Evolutionary conservation across 495 filamentous ascomycete genomes (phyloP).

Genomic region (Amorphotheca resinae): DNA sequence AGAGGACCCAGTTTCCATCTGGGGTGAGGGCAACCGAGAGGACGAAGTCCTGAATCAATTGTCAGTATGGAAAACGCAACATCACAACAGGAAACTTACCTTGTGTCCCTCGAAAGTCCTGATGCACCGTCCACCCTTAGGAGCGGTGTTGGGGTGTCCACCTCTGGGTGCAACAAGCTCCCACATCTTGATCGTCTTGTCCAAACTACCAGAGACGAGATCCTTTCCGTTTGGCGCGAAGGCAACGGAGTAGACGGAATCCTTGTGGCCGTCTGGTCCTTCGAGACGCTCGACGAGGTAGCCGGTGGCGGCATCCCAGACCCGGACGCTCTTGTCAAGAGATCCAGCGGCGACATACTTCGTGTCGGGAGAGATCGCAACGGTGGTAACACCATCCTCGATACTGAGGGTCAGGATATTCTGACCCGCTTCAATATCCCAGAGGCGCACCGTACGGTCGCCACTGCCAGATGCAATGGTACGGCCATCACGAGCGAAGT

Average conservation of each 20-base stretch:
- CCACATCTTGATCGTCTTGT: slow-evolving; percentile 96
- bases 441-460: slow-evolving; percentile 77
- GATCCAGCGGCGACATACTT: slow-evolving; percentile 80
- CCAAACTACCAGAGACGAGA: slow-evolving; percentile 77
- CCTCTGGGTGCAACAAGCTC: slow-evolving; percentile 62
- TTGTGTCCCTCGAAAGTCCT: slow-evolving; percentile 88
- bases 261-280: slow-evolving; percentile 76
- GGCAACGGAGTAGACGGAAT: slow-evolving; percentile 85
- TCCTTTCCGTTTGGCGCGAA: slow-evolving; percentile 82
- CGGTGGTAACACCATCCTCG: slow-evolving; percentile 83
- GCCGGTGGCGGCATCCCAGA: slow-evolving; percentile 77
- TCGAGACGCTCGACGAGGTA: slow-evolving; percentile 74
- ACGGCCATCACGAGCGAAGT: slow-evolving; percentile 76
- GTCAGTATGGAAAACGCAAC: slow-evolving; percentile 19
- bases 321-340: slow-evolving; percentile 79
- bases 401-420: slow-evolving; percentile 69
- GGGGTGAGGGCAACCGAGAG: slow-evolving; percentile 80
- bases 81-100: slow-evolving; percentile 36
- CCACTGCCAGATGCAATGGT: slow-evolving; percentile 84
- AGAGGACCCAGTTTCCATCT: slow-evolving; percentile 81
- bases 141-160: slow-evolving; percentile 42
- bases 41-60: slow-evolving; percentile 61
- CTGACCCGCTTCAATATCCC: slow-evolving; percentile 69
- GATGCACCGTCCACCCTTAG: slow-evolving; percentile 69
- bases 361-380: slow-evolving; percentile 81